A percentile compares a stretch with the other conserved stretches of the same genome.
These are phyloP conservation scores for Williopsis jadinii DNA, from an alignment of 1,139 yeast genomes.

Conservation along the genomic window DNA sequence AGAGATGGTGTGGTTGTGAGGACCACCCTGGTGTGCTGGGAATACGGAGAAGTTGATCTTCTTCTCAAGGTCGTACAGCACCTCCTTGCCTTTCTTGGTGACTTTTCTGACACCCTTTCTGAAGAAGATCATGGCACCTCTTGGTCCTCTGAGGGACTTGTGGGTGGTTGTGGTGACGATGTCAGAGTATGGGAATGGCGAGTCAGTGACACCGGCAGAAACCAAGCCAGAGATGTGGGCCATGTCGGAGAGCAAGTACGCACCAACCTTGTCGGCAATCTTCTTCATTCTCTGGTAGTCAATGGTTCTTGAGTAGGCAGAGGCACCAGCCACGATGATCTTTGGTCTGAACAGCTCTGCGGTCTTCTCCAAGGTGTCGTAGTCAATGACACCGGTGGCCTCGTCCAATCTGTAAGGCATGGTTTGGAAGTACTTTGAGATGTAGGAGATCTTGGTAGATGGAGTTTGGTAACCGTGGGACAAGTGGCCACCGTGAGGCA, in stretches of 20 bases:
- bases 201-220: slow-evolving; percentile 85
- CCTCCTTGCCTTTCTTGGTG: slow-evolving; percentile 81
- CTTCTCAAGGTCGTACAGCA: slow-evolving; percentile 78
- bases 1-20: slow-evolving; percentile 95
- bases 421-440: slow-evolving; percentile 92
- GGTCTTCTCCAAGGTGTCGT: slow-evolving; percentile 78
- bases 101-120: slow-evolving; percentile 86
- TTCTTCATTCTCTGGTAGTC: slow-evolving; percentile 86
- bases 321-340: slow-evolving; percentile 92
- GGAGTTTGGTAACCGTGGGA: slow-evolving; percentile 95
- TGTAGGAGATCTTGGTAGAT: slow-evolving; percentile 78
- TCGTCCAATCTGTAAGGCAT: slow-evolving; percentile 92
- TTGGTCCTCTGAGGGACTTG: slow-evolving; percentile 95
- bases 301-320: slow-evolving; percentile 87
- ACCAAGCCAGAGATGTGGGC: slow-evolving; percentile 95
- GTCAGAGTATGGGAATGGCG: slow-evolving; percentile 93
- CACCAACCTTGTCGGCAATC: slow-evolving; percentile 90
- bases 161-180: slow-evolving; percentile 97
- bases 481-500: slow-evolving; percentile 96
- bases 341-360: slow-evolving; percentile 89
- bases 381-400: slow-evolving; percentile 84
- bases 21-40: slow-evolving; percentile 99
- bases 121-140: slow-evolving; percentile 98
- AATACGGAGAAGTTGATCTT: slow-evolving; percentile 92
- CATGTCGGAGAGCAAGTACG: slow-evolving; percentile 89